These are phyloP conservation scores for Entrophospora sp. DNA, from an alignment of 192 early-diverging fungal genomes.

Conservation along the genomic window DNA sequence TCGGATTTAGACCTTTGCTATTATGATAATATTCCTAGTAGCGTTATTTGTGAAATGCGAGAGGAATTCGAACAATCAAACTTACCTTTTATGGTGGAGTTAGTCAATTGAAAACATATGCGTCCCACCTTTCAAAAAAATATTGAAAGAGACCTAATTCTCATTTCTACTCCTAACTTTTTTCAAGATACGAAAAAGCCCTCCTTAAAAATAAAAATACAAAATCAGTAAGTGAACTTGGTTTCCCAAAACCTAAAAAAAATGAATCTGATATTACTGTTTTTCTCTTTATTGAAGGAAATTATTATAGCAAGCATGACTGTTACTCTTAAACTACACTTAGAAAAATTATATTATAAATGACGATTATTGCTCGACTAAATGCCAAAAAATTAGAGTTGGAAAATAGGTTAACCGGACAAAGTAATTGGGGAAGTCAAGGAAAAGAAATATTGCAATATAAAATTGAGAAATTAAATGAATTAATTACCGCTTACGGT, in stretches of 20 bases:
- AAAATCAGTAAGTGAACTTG: no score
- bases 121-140: background rate
- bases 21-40: background rate
- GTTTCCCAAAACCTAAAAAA: no score
- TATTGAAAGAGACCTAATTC: background rate
- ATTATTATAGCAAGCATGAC: background rate
- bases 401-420: background rate
- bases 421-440: background rate
- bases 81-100: background rate
- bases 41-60: background rate
- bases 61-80: background rate
- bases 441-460: background rate
- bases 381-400: background rate
- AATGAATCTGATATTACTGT: no score
- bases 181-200: no score
- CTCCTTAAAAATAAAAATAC: no score
- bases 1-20: constrained; percentile 11
- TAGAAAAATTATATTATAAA: constrained; percentile 1
- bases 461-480: background rate
- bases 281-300: no score
- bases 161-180: no score
- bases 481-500: background rate
- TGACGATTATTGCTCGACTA: constrained; percentile 6
- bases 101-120: constrained; percentile 3
- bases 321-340: background rate